Conservation (phyloP, 768 basidiomycete genomes). For the Tricholoma terreum region DNA sequence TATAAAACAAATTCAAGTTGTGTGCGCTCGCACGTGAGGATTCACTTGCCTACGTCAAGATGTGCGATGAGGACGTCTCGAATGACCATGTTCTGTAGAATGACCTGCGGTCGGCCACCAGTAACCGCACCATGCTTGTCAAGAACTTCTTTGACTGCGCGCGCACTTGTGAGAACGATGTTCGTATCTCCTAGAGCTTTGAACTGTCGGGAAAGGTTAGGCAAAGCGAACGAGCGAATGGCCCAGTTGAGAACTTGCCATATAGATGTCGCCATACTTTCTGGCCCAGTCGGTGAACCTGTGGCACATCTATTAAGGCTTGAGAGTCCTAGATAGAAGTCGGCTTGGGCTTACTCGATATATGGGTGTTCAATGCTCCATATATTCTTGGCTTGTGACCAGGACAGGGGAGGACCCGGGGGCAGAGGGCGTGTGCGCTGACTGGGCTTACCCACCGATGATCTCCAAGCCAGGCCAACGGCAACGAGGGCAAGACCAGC, state of each 20-base stretch:
- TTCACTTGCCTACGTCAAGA: not conserved
- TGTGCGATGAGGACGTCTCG: not conserved
- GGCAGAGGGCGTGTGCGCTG: too few relatives aligned
- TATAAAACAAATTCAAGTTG: not conserved
- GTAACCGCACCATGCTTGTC: not conserved
- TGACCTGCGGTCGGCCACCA: not conserved
- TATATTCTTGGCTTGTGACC: too few relatives aligned
- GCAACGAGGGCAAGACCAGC: too few relatives aligned
- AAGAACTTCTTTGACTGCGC: not conserved
- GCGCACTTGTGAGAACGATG: not conserved
- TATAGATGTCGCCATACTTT: slow-evolving; percentile 14
- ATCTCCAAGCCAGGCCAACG: too few relatives aligned
- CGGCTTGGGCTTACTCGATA: too few relatives aligned
- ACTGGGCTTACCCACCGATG: too few relatives aligned
- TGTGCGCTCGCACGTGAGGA: not conserved
- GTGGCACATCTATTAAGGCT: too few relatives aligned
- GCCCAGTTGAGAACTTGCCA: not conserved
- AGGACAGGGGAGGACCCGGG: too few relatives aligned
- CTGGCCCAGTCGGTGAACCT: slow-evolving; percentile 13
- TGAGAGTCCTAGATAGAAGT: too few relatives aligned
- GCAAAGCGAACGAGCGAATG: not conserved
- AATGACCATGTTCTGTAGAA: not conserved
- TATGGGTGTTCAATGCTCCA: too few relatives aligned
- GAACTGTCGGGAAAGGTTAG: not conserved
- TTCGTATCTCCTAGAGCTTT: not conserved